Conservation (phyloP, 768 basidiomycete genomes). For the Mycena amicta region DNA sequence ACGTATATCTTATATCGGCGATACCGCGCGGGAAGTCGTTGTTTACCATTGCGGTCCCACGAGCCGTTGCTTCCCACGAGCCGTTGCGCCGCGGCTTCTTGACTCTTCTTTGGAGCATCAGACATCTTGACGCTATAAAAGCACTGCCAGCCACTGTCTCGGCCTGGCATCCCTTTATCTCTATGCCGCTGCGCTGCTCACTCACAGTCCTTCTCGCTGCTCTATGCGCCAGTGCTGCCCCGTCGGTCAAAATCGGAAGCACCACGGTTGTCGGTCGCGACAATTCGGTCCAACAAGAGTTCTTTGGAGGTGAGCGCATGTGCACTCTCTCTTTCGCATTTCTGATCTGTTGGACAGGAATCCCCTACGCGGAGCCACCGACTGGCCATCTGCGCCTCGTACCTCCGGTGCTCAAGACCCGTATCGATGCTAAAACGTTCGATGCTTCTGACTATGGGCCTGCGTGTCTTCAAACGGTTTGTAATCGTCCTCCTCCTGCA, state of each 20-base stretch:
- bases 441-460: constrained; percentile 51
- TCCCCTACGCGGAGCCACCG: constrained; percentile 59
- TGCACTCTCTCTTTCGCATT: background rate
- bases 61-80: no score
- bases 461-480: constrained; percentile 52
- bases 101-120: no score
- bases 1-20: no score
- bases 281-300: constrained; percentile 34
- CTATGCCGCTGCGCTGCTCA: no score
- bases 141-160: no score
- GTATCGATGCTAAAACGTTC: constrained; percentile 34
- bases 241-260: constrained; percentile 35
- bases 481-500: constrained; percentile 5
- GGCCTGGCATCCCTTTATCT: no score
- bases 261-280: constrained; percentile 42
- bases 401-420: constrained; percentile 48
- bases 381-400: constrained; percentile 49
- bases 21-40: no score
- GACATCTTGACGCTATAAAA: no score
- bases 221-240: background rate
- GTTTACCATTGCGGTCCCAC: no score
- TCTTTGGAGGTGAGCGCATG: constrained; percentile 45
- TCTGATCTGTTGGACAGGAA: constrained; percentile 34
- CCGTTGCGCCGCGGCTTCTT: no score
- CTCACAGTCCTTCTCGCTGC: background rate